Evolutionary conservation across 257 asterid genomes (phyloP).

Genomic region (Lithospermum erythrorhizon): DNA sequence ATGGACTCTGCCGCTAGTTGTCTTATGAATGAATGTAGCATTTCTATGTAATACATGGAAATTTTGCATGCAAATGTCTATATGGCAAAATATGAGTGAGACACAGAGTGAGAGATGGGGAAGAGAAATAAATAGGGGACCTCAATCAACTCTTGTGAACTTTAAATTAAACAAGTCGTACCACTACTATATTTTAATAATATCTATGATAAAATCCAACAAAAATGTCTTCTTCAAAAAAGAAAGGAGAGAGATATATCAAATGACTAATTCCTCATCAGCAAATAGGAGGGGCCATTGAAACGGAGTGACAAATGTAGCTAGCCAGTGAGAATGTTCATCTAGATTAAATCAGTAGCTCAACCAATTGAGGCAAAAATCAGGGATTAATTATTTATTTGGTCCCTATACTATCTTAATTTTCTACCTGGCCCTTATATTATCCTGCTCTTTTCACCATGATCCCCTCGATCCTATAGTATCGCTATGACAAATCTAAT

Average conservation of each 20-base stretch:
- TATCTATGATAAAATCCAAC: conserved; percentile 25
- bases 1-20: no score
- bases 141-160: not conserved
- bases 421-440: no score
- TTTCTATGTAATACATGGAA: not conserved
- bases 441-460: no score
- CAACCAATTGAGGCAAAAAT: conserved; percentile 55
- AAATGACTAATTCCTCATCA: conserved; percentile 21
- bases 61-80: not conserved
- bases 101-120: not conserved
- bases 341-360: conserved; percentile 23
- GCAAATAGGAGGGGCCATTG: conserved; percentile 18
- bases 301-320: conserved; percentile 28
- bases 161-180: conserved; percentile 8
- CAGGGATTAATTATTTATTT: no score
- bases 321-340: conserved; percentile 50
- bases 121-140: not conserved
- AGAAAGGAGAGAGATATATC: conserved; percentile 21
- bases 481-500: no score
- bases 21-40: no score
- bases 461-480: no score
- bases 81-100: not conserved
- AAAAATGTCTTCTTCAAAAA: conserved; percentile 31
- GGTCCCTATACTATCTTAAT: no score
- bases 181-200: no score